Percentiles rank a stretch among this genome's conserved stretches.
These are phyloP conservation scores for Phaeotremella fagi DNA, from an alignment of 768 basidiomycete genomes.

Conservation along the genomic window DNA sequence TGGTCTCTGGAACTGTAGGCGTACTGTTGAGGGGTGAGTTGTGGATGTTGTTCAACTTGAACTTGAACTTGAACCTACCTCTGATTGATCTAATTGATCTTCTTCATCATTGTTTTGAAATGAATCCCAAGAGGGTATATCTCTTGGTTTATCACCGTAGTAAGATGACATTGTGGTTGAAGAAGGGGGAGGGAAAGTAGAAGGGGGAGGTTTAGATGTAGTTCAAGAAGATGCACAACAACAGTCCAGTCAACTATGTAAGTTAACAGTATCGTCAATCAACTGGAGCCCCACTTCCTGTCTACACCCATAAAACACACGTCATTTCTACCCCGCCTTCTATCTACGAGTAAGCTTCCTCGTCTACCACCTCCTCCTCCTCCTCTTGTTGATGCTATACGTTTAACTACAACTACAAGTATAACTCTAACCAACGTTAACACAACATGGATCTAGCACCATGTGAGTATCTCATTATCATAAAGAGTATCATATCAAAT, in stretches of 20 bases:
- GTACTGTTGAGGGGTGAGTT: slow-evolving; percentile 50
- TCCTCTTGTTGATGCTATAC: too few species aligned
- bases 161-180: slow-evolving; percentile 30
- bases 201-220: too few species aligned
- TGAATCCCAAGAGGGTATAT: slow-evolving; percentile 38
- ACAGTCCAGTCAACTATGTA: too few species aligned
- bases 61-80: slow-evolving; percentile 29
- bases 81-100: slow-evolving; percentile 36
- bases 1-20: slow-evolving; percentile 75
- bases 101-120: slow-evolving; percentile 37
- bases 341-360: neutral
- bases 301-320: neutral
- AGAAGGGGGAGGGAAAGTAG: neutral
- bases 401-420: too few species aligned
- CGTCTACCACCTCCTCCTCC: too few species aligned
- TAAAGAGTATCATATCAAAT: neutral
- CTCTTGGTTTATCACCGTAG: slow-evolving; percentile 30
- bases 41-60: too few species aligned
- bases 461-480: neutral
- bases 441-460: slow-evolving; percentile 10
- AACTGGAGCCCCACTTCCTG: neutral
- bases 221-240: too few species aligned
- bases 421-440: too few species aligned
- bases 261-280: too few species aligned
- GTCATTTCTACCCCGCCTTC: neutral